Percentiles rank a stretch among this genome's conserved stretches.
phyloP scores from a whole-genome alignment of 2,329 filamentous ascomycete genomes.

The Fusarium gaditjirri region DNA sequence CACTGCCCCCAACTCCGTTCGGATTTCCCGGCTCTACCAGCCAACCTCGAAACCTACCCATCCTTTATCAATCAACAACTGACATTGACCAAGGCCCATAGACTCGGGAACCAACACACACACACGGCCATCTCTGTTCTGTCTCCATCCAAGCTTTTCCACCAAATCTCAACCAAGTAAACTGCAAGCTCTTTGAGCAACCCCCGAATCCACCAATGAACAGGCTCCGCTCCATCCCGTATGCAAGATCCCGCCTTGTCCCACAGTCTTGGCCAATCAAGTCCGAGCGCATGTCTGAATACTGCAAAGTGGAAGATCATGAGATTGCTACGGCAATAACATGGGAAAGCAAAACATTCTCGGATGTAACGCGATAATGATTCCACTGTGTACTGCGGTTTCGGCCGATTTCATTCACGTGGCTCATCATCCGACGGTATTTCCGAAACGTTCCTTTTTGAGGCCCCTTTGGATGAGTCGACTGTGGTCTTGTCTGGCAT shows the following conservation, averaged over 20 bases:
- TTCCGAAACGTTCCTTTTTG: constrained; percentile 6
- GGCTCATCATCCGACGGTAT: constrained; percentile 24
- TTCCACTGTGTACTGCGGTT: constrained; percentile 2
- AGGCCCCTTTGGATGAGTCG: constrained; percentile 8
- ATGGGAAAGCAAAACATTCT: neutral
- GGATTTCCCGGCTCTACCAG: neutral
- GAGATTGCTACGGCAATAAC: constrained; percentile 21
- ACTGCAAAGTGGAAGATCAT: constrained; percentile 21
- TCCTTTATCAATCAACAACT: neutral
- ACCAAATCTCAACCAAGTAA: neutral
- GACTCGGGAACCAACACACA: neutral
- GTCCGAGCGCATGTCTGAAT: neutral
- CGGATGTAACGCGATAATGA: constrained; percentile 3
- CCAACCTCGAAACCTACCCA: neutral
- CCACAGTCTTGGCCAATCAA: neutral
- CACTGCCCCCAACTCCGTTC: neutral
- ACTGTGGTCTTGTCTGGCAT: constrained; percentile 19
- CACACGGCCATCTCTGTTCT: neutral
- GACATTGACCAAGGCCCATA: too few species aligned
- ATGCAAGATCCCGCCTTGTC: constrained; percentile 20
- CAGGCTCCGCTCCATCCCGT: constrained; percentile 10
- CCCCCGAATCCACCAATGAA: neutral
- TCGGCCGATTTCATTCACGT: constrained; percentile 29
- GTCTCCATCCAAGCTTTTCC: neutral
- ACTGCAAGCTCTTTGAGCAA: neutral